A percentile compares a stretch with the other conserved stretches of the same genome.
phyloP scores from a whole-genome alignment of 2,329 filamentous ascomycete species.

The Colletotrichum aenigma region DNA sequence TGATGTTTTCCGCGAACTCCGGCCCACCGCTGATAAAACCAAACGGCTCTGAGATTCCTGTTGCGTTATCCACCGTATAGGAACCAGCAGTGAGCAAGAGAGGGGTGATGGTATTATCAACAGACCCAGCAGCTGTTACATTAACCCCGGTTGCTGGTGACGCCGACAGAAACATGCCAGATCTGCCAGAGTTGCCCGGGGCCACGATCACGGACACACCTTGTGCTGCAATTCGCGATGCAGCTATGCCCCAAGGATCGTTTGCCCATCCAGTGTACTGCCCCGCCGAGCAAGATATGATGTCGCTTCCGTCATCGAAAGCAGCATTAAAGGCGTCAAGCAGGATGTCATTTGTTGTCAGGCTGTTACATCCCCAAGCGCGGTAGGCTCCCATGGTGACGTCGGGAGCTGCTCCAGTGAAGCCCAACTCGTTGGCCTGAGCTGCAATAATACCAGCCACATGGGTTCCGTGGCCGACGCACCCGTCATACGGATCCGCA shows the following conservation, averaged over 20 bases:
- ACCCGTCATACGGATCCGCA: conserved; percentile 42
- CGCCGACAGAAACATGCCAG: conserved; percentile 24
- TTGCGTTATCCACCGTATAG: not conserved
- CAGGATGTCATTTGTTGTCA: conserved; percentile 40
- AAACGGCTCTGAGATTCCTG: not conserved
- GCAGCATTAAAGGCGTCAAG: conserved; percentile 45
- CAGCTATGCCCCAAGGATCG: conserved; percentile 27
- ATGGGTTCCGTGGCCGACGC: conserved; percentile 36
- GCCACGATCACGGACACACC: conserved; percentile 31
- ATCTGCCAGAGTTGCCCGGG: conserved; percentile 28
- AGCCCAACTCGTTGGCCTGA: conserved; percentile 37
- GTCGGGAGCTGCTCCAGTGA: conserved; percentile 44
- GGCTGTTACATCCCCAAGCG: conserved; percentile 37
- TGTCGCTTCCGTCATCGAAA: conserved; percentile 40
- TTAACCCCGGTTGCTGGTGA: conserved; percentile 25
- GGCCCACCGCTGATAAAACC: conserved; percentile 1
- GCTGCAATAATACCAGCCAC: conserved; percentile 51
- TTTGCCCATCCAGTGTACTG: conserved; percentile 28
- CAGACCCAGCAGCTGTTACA: conserved; percentile 25
- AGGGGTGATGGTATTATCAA: conserved; percentile 18
- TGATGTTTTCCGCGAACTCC: not conserved
- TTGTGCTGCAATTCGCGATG: conserved; percentile 28
- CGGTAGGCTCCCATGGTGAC: conserved; percentile 45
- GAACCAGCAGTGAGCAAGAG: conserved; percentile 1
- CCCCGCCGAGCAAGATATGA: conserved; percentile 33